Conservation (phyloP, 345 rosid species). For the Gynandropsis gynandra region DNA sequence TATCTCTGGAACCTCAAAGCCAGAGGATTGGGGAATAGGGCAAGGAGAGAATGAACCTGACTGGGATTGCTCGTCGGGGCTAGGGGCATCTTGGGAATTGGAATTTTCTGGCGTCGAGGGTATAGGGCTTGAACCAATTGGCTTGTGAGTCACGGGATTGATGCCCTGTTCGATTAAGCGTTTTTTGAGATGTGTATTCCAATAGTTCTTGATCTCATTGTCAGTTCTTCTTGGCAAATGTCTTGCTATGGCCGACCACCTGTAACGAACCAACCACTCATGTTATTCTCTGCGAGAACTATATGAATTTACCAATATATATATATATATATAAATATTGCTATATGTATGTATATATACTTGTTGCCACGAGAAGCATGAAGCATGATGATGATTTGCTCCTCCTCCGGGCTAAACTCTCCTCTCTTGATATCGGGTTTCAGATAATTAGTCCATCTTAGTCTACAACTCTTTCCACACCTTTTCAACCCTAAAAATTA, state of each 20-base stretch:
- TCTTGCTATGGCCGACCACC: conserved; percentile 71
- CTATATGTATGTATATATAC: conserved; percentile 9
- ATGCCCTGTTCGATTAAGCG: conserved; percentile 65
- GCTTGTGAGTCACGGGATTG: conserved; percentile 71
- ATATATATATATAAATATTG: neutral
- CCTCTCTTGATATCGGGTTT: conserved; percentile 41
- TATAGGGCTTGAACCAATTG: conserved; percentile 21
- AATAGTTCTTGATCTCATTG: conserved; percentile 62
- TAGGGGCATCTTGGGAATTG: conserved; percentile 5
- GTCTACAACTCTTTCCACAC: conserved; percentile 45
- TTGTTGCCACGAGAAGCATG: conserved; percentile 44
- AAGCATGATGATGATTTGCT: conserved; percentile 36
- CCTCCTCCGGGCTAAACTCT: conserved; percentile 35
- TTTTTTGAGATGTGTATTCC: conserved; percentile 67
- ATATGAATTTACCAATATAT: neutral
- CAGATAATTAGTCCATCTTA: conserved; percentile 39
- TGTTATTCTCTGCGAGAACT: no score
- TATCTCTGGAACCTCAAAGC: conserved; percentile 8
- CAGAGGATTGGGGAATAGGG: conserved; percentile 9
- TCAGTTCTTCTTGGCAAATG: conserved; percentile 62
- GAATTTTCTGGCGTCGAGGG: conserved; percentile 12
- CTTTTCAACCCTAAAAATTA: conserved; percentile 30
- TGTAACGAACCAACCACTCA: neutral
- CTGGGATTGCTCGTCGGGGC: conserved; percentile 13
- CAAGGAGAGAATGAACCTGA: conserved; percentile 25